Evolutionary conservation across 2,329 filamentous ascomycete species (phyloP), one percentile per base, ranked within the genome.

Genomic region (Aspergillus brunneoviolaceus): DNA sequence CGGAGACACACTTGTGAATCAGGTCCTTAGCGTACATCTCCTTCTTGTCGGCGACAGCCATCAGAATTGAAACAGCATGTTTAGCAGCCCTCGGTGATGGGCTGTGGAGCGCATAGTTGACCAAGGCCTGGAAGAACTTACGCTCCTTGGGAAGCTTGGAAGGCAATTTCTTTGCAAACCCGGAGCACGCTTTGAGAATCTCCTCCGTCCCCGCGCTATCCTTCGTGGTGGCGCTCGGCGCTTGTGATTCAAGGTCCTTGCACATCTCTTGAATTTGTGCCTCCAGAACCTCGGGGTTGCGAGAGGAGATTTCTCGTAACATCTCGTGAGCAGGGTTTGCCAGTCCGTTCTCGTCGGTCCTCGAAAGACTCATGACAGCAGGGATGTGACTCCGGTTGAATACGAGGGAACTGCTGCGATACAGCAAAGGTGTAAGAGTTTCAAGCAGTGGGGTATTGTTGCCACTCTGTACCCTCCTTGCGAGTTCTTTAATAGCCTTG

Each of bases 321-420:
- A 98, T 84, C 70, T 96, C 91, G 70, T 97, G 92, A 1, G 95
- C 94, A 14, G 90, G 87, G 21, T 85, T 80, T 5, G 89, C 91
- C 52, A 97, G 81, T 0, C 88, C 89, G 52, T 90, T 87, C 70
- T 93, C 89, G 70, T 97, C 89, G 10, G 87, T 93, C 69, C 92
- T 89, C 11, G 93, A 92, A 69, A 89, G 90, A 60, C 92, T 89
- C 80, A 98, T 91, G 63, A 98, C 94, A 0, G 91, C 88, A 3
- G 93, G 87, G 19, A 99, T 87, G 72, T 99, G 93, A 72, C 94
- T 98, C 70, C 91, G 88, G 78, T 97, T 99, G 79, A 96, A 97
- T 65, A 96, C 85, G 64, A 99, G 83, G 60, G 91, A 88, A 35
- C 91, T 89, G 57, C 89, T 89, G 49, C 92, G 87, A 72, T 96